phyloP scores from a whole-genome alignment of 306 rosid species.

The Vicia sativa region DNA sequence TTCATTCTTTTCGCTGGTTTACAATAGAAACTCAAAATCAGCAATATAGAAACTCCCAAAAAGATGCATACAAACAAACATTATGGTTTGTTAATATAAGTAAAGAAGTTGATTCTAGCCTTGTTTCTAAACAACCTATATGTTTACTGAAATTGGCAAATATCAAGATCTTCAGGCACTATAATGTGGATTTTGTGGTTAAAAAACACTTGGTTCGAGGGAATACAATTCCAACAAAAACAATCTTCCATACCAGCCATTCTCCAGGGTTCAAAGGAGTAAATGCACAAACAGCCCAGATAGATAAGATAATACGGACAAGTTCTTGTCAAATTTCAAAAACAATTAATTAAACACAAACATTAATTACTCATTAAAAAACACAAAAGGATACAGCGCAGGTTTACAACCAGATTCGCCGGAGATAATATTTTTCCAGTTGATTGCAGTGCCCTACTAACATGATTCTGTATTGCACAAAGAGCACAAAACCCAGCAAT shows the following conservation, averaged over 20 bases:
- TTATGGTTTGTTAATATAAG: neutral
- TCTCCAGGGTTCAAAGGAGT: neutral
- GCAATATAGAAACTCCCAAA: neutral
- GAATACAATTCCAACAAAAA: neutral
- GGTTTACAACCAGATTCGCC: conserved; percentile 70
- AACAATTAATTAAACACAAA: neutral
- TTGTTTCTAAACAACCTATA: neutral
- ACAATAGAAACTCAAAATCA: conserved; percentile 5
- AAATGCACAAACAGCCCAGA: neutral
- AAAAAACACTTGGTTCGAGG: neutral
- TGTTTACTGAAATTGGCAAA: too few relatives aligned
- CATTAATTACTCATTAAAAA: neutral
- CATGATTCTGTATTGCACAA: conserved; percentile 96
- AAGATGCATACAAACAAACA: neutral
- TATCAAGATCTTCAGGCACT: too few relatives aligned
- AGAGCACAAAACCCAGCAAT: conserved; percentile 95
- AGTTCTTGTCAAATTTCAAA: neutral
- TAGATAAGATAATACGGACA: neutral
- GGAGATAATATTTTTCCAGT: conserved; percentile 85
- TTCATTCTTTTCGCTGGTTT: neutral
- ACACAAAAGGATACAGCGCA: conserved; percentile 73
- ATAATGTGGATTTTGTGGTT: too few relatives aligned
- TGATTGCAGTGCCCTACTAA: conserved; percentile 84
- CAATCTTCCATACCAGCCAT: neutral
- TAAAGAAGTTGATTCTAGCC: neutral